These are phyloP conservation scores for Blastocystis sp. DNA, from an alignment of 352 stramenopile genomes.

Conservation along the genomic window DNA sequence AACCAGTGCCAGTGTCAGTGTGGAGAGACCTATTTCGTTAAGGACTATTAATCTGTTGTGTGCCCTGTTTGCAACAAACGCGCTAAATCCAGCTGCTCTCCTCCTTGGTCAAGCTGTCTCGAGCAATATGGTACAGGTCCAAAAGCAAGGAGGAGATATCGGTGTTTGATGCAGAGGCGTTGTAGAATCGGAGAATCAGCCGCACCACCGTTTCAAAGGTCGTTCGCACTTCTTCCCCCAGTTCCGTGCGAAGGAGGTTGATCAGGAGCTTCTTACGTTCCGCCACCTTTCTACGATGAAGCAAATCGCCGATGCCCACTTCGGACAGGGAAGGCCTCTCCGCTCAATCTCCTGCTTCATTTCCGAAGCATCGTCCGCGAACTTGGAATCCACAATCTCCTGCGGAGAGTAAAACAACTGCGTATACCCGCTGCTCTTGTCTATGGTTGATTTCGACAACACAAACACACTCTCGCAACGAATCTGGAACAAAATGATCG, in stretches of 20 bases:
- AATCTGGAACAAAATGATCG: conserved; percentile 58
- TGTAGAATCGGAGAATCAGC: conserved; percentile 31
- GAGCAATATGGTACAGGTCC: no score
- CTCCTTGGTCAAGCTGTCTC: no score
- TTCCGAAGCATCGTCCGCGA: background rate
- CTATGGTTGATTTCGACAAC: background rate
- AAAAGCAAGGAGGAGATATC: background rate
- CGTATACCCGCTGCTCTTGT: conserved; percentile 23
- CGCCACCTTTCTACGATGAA: background rate
- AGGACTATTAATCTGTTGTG: conserved; percentile 55
- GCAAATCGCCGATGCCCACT: background rate
- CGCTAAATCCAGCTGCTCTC: no score
- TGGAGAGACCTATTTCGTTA: conserved; percentile 65
- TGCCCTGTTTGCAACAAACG: conserved; percentile 7
- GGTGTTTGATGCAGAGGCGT: background rate
- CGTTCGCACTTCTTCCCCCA: conserved; percentile 9
- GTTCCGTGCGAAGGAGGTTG: background rate
- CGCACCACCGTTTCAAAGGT: conserved; percentile 4
- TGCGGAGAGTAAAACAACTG: conserved; percentile 42
- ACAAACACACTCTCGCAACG: background rate
- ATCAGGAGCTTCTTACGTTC: conserved; percentile 49
- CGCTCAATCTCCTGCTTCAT: background rate
- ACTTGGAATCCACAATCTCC: conserved; percentile 41
- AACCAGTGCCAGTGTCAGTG: conserved; percentile 60
- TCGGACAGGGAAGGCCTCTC: conserved; percentile 12